Evolutionary conservation across 148 eudicot genomes (phyloP), one percentile per base, ranked within the genome.

Genomic region (Cornus kousa): DNA sequence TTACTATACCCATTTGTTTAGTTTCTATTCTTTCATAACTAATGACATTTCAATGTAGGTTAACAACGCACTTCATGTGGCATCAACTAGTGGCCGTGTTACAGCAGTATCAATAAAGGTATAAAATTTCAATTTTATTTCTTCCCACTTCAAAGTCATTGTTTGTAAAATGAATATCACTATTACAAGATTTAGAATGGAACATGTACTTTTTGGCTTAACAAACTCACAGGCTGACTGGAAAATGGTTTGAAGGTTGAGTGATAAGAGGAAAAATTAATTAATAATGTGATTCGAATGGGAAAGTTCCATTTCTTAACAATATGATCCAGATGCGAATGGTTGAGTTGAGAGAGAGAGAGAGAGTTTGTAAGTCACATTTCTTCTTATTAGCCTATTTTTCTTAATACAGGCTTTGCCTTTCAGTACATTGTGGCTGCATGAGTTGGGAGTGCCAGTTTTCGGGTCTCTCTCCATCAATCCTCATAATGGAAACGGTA

Each of bases 401-500:
- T 9, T 55, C 73, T 43, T 5, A 32, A 50, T 70, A 78, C 86
- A 88, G 94, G 81, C 50, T 74, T 68, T 72, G 23, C 82, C 85
- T 55, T 92, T 88, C 77, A 82, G 85, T 76, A 82, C 71, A 22
- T 71, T 87, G 59, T 95, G 99, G 99, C 71, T 81, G 76, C 86
- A 81, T 80, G 91, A 95, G 40, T 75, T 95, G 78, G 86, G 83
- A 82, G 89, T 92, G 71, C 99, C 99, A 24, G 75, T 93, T 69
- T 95, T 95, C 75, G 99, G 91, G 37, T 95, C 98, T 74, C 91
- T 93, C 77, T 86, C 90, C 32, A 57, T 92, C 78, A 80, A 85
- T 84, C 78, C 68, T 23, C 17, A 66, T 28, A 74, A 68, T 39
- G 91, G 97, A 75, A 87, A 90, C 81, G 86, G 89, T 86, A 79